Evolutionary conservation across 1,139 yeast species (phyloP).

Genomic region (Eremothecium sinecaudum): DNA sequence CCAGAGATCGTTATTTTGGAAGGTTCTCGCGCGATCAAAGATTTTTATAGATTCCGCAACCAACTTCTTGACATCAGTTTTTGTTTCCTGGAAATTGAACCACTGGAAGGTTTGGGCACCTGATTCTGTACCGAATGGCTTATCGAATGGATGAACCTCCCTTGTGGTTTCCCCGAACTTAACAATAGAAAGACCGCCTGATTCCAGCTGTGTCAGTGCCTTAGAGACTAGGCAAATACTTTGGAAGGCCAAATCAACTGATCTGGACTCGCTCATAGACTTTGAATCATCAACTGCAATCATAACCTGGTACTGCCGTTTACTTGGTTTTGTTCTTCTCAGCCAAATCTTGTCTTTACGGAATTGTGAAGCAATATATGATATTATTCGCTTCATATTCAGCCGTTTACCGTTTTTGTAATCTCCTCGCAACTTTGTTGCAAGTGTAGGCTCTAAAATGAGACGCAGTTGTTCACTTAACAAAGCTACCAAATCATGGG

Average conservation of each 20-base stretch:
- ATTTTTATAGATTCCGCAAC: conserved; percentile 63
- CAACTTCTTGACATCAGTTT: conserved; percentile 72
- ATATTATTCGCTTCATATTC: conserved; percentile 95
- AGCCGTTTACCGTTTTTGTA: conserved; percentile 94
- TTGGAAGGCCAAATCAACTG: conserved; percentile 86
- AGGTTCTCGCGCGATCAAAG: conserved; percentile 55
- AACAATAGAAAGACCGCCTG: conserved; percentile 86
- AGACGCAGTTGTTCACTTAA: conserved; percentile 87
- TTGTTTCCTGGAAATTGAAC: conserved; percentile 84
- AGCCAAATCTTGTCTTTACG: conserved; percentile 98
- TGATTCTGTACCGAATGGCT: conserved; percentile 71
- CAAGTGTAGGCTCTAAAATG: conserved; percentile 89
- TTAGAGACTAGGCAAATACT: conserved; percentile 90
- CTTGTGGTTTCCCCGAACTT: conserved; percentile 80
- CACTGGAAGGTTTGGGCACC: conserved; percentile 81
- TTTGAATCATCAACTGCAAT: conserved; percentile 95
- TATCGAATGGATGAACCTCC: conserved; percentile 84
- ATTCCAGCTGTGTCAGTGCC: conserved; percentile 87
- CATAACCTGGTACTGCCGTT: conserved; percentile 95
- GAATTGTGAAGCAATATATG: conserved; percentile 95
- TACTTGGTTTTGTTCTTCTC: conserved; percentile 93
- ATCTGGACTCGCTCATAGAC: conserved; percentile 90
- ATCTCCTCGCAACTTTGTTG: conserved; percentile 90
- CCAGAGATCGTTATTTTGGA: conserved; percentile 66
- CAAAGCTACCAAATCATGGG: conserved; percentile 79